Conservation (phyloP, 192 early-diverging fungal species). For the Podila clonocystis region DNA sequence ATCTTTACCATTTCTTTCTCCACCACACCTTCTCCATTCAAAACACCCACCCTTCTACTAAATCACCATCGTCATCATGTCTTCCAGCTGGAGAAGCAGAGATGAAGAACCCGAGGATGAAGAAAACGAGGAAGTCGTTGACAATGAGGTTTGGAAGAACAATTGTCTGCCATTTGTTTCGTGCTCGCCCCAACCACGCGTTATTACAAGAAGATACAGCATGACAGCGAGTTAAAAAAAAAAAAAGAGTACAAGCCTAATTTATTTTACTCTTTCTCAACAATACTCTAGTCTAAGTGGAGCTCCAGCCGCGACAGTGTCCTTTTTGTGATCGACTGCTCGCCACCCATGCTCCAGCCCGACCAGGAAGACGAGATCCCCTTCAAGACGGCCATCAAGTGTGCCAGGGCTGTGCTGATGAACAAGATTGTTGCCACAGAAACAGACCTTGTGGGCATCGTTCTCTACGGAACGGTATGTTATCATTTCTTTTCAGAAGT, state of each 20-base stretch:
- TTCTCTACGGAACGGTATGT: conserved; percentile 61
- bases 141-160: conserved; percentile 37
- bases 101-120: conserved; percentile 47
- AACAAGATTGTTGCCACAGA: conserved; percentile 56
- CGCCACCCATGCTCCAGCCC: conserved; percentile 53
- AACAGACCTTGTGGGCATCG: conserved; percentile 55
- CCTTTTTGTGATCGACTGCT: conserved; percentile 63
- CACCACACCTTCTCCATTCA: neutral
- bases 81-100: conserved; percentile 43
- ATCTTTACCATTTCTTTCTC: conserved; percentile 1
- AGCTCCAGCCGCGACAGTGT: conserved; percentile 57
- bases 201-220: neutral
- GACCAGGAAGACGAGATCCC: conserved; percentile 49
- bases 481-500: too few relatives aligned
- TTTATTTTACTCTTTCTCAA: neutral
- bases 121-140: conserved; percentile 48
- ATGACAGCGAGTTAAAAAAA: neutral
- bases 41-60: neutral
- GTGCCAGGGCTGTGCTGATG: conserved; percentile 45
- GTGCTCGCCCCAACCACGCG: neutral
- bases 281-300: conserved; percentile 22
- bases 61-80: conserved; percentile 3
- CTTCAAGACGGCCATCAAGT: conserved; percentile 52
- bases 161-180: neutral
- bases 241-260: neutral